Base-by-base conservation (phyloP, 148 eudicot species). In the Vaccinium macrocarpon region DNA sequence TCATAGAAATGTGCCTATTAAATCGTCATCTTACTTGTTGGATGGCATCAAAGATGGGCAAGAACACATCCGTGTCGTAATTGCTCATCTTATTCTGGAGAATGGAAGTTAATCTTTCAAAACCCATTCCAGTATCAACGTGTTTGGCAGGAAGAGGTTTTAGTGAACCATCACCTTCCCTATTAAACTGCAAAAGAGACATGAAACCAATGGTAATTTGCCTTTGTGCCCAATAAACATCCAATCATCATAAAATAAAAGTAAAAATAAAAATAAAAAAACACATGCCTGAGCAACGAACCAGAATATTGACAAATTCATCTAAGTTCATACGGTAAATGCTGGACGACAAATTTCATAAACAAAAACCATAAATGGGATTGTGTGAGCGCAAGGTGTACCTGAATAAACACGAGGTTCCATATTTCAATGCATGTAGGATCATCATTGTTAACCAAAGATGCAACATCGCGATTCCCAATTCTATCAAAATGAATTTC, bases 391-490 rank as follows among this genome's bases (percentile, higher is more conserved):
- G 2, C 14, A 79, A 70, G 53, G 10, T 76, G 80, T 83, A 97
- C 99, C 98, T 97, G 99, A 86, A 97, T 97, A 87, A 97, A 97
- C 59, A 97, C 99, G 82, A 93, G 94, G 87, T 97, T 97, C 99
- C 99, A 97, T 85, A 97, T 97, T 83, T 97, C 99, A 80, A 97
- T 97, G 80, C 96, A 93, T 0, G 99, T 95, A 21, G 99, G 99
- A 74, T 97, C 99, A 82, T 97, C 99, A 87, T 94, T 90, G 86
- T 97, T 97, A 76, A 97, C 99, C 88, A 94, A 84, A 52, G 95
- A 86, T 16, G 98, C 93, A 85, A 96, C 99, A 87, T 97, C 98
- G 56, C 99, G 98, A 85, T 89, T 88, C 18, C 99, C 99, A 82
- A 94, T 89, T 87, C 99, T 91, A 89, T 97, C 99, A 76, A 92